Evolutionary conservation across 306 rosid genomes (phyloP), one percentile per base, ranked within the genome.

Genomic region (Calophaca sinica): DNA sequence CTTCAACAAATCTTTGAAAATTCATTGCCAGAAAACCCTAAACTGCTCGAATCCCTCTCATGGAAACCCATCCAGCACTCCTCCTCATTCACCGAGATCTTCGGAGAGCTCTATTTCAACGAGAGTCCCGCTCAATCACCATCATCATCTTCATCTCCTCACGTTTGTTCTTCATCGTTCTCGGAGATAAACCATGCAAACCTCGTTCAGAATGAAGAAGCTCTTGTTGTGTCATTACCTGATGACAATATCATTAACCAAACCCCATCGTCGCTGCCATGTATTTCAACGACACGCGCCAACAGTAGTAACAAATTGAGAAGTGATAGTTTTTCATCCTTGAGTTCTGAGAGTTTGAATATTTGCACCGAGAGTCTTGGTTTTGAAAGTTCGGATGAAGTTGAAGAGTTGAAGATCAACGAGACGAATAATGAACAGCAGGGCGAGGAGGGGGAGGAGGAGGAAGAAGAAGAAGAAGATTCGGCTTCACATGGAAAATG

Each of bases 281-380:
- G 73, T 54, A 13, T 9, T 63, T 31, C 32, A 53, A 20, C 26
- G 26, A 38, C 42, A 36, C 42, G 8, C 5, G 7, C 74, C 46
- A 42, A 72, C 2, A 42, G 77, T 32, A 68, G 83, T 38, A 84
- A 80, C 26, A 20, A 20, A 20, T 20, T 20, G 26, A 20, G 26
- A 20, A 20, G 26, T 20, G 26, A 20, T 5, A 80, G 85, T 66
- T 84, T 81, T 74, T 83, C 91, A 13, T 76, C 88, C 0, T 70
- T 75, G 74, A 87, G 79, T 41, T 78, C 77, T 0, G 86, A 89
- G 14, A 89, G 88, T 35, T 69, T 90, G 83, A 87, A 83, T 12
- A 76, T 88, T 6, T 86, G 93, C 87, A 93, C 93, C 0, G 90
- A 91, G 73, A 92, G 92, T 14, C 88, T 89, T 20, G 96, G 93